Conservation (phyloP, 169 alveolate genomes). For the Cryptosporidium baileyi region DNA sequence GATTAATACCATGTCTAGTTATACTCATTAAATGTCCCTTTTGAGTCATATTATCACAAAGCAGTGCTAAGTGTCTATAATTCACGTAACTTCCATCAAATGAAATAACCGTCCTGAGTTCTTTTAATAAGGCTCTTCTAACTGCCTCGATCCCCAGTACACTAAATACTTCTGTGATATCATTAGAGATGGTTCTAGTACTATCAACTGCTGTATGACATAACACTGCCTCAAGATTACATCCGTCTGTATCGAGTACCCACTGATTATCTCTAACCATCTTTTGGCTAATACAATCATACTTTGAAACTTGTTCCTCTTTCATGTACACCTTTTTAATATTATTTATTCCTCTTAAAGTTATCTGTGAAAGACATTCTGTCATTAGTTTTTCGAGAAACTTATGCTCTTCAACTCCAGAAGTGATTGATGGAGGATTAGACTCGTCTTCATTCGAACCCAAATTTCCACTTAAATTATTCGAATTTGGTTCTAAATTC, state of each 20-base stretch:
- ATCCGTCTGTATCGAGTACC: slow-evolving; percentile 99
- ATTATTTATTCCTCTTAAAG: slow-evolving; percentile 85
- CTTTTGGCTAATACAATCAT: slow-evolving; percentile 86
- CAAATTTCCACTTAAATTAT: neutral
- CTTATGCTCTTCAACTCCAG: slow-evolving; percentile 86
- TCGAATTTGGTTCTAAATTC: slow-evolving; percentile 70
- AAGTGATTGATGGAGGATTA: slow-evolving; percentile 32
- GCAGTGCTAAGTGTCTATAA: slow-evolving; percentile 96
- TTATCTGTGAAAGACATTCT: slow-evolving; percentile 82
- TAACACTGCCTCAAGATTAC: slow-evolving; percentile 93
- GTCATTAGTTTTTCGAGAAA: slow-evolving; percentile 86
- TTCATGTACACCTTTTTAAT: slow-evolving; percentile 96
- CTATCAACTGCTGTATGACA: slow-evolving; percentile 87
- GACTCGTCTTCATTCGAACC: slow-evolving; percentile 35
- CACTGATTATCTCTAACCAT: slow-evolving; percentile 90
- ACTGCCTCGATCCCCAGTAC: slow-evolving; percentile 99
- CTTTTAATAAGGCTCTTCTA: slow-evolving; percentile 93
- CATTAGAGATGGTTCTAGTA: slow-evolving; percentile 94
- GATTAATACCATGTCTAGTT: slow-evolving; percentile 99
- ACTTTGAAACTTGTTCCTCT: slow-evolving; percentile 89
- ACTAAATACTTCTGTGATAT: slow-evolving; percentile 94
- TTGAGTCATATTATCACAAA: slow-evolving; percentile 99
- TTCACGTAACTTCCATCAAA: slow-evolving; percentile 97
- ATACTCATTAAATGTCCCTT: slow-evolving; percentile 98
- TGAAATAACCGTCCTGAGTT: slow-evolving; percentile 88